Conservation (phyloP, 2,329 filamentous ascomycete species). For the Scytalidium sp. region DNA sequence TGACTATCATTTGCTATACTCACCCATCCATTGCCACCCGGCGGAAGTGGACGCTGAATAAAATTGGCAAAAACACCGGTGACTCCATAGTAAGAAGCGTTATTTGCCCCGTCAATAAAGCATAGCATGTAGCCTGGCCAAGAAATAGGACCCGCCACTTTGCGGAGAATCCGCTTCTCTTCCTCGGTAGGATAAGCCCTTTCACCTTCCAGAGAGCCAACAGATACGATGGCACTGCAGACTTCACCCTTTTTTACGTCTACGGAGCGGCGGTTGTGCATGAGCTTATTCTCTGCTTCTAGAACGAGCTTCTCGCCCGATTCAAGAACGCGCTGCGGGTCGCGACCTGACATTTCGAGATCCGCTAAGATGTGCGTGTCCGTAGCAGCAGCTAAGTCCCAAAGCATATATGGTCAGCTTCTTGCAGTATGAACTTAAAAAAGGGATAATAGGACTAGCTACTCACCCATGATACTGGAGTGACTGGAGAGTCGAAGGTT, state of each 20-base stretch:
- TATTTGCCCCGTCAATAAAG: conserved; percentile 70
- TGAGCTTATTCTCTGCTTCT: not conserved
- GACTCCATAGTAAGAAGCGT: conserved; percentile 73
- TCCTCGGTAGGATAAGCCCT: conserved; percentile 43
- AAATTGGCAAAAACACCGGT: conserved; percentile 49
- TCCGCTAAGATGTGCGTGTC: not conserved
- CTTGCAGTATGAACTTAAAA: too few species aligned
- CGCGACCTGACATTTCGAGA: not conserved
- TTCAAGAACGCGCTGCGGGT: not conserved
- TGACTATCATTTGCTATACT: too few species aligned
- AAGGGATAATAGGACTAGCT: too few species aligned
- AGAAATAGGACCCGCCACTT: conserved; percentile 61
- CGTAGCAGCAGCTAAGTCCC: not conserved
- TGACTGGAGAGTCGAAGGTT: too few species aligned
- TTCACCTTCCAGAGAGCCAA: not conserved
- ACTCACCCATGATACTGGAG: too few species aligned
- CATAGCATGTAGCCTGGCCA: conserved; percentile 67
- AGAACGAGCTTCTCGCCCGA: not conserved
- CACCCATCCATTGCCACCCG: conserved; percentile 37
- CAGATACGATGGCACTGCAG: not conserved
- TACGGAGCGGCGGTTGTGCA: not conserved
- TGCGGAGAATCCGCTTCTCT: conserved; percentile 54
- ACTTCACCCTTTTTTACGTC: not conserved
- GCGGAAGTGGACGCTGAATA: conserved; percentile 40
- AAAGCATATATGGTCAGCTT: too few species aligned